phyloP scores from a whole-genome alignment of 2,329 filamentous ascomycete species.

The Dactylellina parvicollis region DNA sequence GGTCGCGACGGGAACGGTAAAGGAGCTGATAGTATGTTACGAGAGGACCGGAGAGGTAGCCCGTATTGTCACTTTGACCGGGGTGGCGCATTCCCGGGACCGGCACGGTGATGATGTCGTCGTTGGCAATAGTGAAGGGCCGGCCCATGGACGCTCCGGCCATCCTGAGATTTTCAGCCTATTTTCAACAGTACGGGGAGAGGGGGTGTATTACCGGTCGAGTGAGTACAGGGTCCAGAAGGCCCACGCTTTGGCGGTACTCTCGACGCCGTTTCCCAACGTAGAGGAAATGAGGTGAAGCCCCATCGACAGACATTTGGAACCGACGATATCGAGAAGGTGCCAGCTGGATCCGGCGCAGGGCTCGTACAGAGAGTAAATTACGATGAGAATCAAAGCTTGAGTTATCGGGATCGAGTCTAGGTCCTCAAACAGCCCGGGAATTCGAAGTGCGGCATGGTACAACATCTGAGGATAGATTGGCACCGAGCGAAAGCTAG shows the following conservation, averaged over 20 bases:
- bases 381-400: slow-evolving; percentile 47
- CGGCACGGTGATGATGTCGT: slow-evolving; percentile 43
- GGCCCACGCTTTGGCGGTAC: slow-evolving; percentile 40
- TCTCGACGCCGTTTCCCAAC: slow-evolving; percentile 45
- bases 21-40: slow-evolving; percentile 44
- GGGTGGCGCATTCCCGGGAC: slow-evolving; percentile 40
- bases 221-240: slow-evolving; percentile 52
- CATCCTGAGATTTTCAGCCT: slow-evolving; percentile 29
- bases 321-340: slow-evolving; percentile 38
- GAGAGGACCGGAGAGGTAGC: slow-evolving; percentile 39
- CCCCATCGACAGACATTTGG: slow-evolving; percentile 41
- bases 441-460: slow-evolving; percentile 22
- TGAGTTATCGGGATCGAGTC: slow-evolving; percentile 42
- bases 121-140: slow-evolving; percentile 50
- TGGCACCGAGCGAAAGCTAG: slow-evolving; percentile 19
- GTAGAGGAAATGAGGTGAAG: slow-evolving; percentile 42
- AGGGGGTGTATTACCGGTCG: slow-evolving; percentile 28
- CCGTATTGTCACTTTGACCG: slow-evolving; percentile 26
- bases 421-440: slow-evolving; percentile 25
- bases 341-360: slow-evolving; percentile 50
- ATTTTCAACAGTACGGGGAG: not conserved
- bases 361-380: slow-evolving; percentile 49
- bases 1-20: slow-evolving; percentile 38
- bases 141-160: slow-evolving; percentile 46
- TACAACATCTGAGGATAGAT: slow-evolving; percentile 48